These are phyloP conservation scores for Beauveria medogensis DNA, from an alignment of 2,329 filamentous ascomycete species.

Conservation along the genomic window DNA sequence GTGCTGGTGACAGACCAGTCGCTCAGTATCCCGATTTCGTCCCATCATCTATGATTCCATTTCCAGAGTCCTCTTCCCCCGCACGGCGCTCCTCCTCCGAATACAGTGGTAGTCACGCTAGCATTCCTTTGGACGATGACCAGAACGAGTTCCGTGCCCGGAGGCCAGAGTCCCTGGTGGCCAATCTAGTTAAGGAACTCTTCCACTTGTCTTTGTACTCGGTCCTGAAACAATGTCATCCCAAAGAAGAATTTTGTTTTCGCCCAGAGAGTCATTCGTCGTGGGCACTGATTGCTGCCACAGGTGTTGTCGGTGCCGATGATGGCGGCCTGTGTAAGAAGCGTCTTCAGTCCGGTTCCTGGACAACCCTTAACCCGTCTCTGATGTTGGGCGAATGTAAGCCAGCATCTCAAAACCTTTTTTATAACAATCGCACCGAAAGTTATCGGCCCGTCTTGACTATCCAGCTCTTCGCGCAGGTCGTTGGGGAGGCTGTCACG, in stretches of 20 bases:
- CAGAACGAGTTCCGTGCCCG: neutral
- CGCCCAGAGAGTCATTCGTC: too few relatives aligned
- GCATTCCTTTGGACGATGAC: neutral
- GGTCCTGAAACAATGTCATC: neutral
- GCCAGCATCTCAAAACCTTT: neutral
- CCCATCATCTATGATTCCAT: neutral
- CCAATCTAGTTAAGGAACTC: neutral
- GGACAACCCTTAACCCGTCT: too few relatives aligned
- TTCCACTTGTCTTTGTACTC: neutral
- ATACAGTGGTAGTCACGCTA: neutral
- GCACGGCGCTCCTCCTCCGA: neutral
- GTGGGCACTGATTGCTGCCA: too few relatives aligned
- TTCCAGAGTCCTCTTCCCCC: neutral
- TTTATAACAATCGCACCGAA: neutral
- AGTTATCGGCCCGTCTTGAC: neutral
- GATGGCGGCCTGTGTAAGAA: too few relatives aligned
- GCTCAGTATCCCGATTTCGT: neutral
- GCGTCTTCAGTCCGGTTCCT: too few relatives aligned
- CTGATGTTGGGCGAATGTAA: too few relatives aligned
- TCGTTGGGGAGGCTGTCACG: neutral
- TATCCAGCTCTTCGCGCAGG: neutral
- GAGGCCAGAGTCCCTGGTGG: neutral
- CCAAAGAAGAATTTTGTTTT: too few relatives aligned
- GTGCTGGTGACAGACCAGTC: neutral
- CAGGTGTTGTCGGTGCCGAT: too few relatives aligned